Evolutionary conservation across 2,329 filamentous ascomycete species (phyloP).

Genomic region (Knufia fluminis): DNA sequence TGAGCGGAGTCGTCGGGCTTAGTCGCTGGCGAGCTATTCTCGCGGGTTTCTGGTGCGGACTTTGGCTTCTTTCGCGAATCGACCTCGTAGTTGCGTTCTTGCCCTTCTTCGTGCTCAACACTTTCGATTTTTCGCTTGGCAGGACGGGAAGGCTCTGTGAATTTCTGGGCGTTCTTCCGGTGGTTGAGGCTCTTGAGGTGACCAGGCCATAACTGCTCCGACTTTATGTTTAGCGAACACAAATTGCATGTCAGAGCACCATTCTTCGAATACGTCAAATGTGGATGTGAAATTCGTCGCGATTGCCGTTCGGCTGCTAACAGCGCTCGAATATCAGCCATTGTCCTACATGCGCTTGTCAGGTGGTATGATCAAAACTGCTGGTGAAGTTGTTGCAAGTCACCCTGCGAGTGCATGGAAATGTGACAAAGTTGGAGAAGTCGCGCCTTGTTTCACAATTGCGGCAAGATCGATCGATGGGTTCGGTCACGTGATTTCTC

Average conservation of each 20-base stretch:
- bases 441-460: background rate
- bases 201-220: constrained; percentile 57
- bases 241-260: constrained; percentile 60
- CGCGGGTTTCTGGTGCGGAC: constrained; percentile 2
- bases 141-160: constrained; percentile 28
- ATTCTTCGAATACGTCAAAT: constrained; percentile 57
- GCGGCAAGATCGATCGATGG: background rate
- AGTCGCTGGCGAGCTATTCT: background rate
- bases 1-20: background rate
- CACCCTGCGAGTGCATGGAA: background rate
- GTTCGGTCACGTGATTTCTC: background rate
- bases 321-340: constrained; percentile 68
- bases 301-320: constrained; percentile 68
- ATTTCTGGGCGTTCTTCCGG: constrained; percentile 30
- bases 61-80: constrained; percentile 20
- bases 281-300: constrained; percentile 61
- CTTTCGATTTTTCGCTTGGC: constrained; percentile 49
- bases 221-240: constrained; percentile 56
- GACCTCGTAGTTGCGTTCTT: constrained; percentile 13
- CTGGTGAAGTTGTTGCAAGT: background rate
- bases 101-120: constrained; percentile 26
- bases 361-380: too few species aligned
- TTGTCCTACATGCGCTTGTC: background rate
- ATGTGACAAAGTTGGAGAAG: background rate
- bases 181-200: constrained; percentile 48